A percentile compares a stretch with the other conserved stretches of the same genome.
phyloP scores from a whole-genome alignment of 208 protist genomes.

The Trypanosoma melophagium region DNA sequence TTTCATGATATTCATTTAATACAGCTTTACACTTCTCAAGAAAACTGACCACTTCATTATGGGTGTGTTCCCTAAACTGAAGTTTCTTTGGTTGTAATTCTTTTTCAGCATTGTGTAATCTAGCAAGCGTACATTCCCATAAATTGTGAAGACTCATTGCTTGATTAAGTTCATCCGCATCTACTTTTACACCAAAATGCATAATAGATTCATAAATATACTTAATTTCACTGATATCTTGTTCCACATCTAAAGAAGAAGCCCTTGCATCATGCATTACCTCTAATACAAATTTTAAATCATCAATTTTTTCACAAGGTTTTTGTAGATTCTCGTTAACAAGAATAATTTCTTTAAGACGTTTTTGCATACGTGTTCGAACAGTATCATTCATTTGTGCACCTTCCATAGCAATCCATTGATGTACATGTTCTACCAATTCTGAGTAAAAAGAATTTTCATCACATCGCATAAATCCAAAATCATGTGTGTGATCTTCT shows the following conservation, averaged over 20 bases:
- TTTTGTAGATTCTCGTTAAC: slow-evolving; percentile 87
- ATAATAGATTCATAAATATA: slow-evolving; percentile 94
- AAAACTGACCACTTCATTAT: slow-evolving; percentile 88
- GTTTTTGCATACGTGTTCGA: slow-evolving; percentile 72
- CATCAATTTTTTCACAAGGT: slow-evolving; percentile 93
- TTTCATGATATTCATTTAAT: slow-evolving; percentile 71
- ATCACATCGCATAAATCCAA: slow-evolving; percentile 96
- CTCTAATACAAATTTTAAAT: slow-evolving; percentile 95
- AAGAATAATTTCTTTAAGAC: slow-evolving; percentile 69
- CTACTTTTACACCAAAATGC: slow-evolving; percentile 89
- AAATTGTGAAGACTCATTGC: slow-evolving; percentile 75
- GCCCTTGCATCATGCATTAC: slow-evolving; percentile 91
- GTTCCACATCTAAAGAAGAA: slow-evolving; percentile 91
- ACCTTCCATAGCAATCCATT: slow-evolving; percentile 94
- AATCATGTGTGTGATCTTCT: slow-evolving; percentile 84
- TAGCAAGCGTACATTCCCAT: slow-evolving; percentile 85
- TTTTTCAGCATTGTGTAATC: slow-evolving; percentile 76
- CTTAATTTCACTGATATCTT: slow-evolving; percentile 92
- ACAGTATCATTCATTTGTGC: slow-evolving; percentile 92
- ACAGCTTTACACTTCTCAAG: slow-evolving; percentile 48
- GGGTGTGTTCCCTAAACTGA: slow-evolving; percentile 93
- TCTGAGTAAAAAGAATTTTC: slow-evolving; percentile 88
- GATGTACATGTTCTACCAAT: slow-evolving; percentile 89
- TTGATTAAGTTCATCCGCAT: slow-evolving; percentile 74
- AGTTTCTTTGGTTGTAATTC: slow-evolving; percentile 91